Conservation (phyloP, 2,329 filamentous ascomycete genomes). For the Talaromyces marneffei region DNA sequence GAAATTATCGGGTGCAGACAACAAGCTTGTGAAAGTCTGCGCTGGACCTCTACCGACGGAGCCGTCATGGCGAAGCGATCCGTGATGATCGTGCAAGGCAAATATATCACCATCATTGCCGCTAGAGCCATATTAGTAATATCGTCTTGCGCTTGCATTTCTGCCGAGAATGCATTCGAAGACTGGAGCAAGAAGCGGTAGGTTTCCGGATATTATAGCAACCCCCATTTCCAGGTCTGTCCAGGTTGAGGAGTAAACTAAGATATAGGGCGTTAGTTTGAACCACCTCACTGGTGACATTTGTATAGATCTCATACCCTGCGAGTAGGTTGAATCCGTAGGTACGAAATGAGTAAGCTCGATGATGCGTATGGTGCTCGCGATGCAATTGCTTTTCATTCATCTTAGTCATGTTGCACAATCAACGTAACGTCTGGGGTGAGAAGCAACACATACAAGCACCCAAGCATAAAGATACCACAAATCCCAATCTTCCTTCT, state of each 20-base stretch:
- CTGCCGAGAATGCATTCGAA: neutral
- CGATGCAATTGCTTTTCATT: neutral
- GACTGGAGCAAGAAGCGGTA: neutral
- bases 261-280: neutral
- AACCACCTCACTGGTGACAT: neutral
- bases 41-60: neutral
- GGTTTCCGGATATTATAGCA: neutral
- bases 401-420: neutral
- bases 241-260: neutral
- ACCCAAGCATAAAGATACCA: constrained; percentile 1
- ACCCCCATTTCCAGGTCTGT: constrained; percentile 3
- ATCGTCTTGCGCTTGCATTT: neutral
- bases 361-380: neutral
- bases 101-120: neutral
- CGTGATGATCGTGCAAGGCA: neutral
- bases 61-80: neutral
- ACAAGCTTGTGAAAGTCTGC: neutral
- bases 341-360: neutral
- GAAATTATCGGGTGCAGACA: neutral
- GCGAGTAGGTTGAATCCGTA: neutral
- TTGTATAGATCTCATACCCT: neutral
- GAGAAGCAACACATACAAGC: neutral
- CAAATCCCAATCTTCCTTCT: constrained; percentile 1
- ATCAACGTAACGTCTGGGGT: neutral
- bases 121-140: neutral